Base-by-base conservation (phyloP, 73 alveolate genomes). In the Urostyla sp. region DNA sequence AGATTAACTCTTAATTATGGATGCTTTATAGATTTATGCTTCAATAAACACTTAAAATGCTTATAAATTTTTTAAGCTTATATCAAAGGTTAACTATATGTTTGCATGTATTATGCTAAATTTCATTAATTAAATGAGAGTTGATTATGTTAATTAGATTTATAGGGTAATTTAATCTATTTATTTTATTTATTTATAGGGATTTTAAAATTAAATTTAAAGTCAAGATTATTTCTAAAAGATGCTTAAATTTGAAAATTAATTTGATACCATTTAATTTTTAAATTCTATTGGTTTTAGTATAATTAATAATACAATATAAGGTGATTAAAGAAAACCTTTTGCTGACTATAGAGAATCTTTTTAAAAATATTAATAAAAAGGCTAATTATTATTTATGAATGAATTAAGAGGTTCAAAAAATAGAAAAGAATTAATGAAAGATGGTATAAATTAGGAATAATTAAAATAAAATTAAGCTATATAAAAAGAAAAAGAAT, bases 101-200 rank as follows among this genome's bases (percentile, higher is more conserved):
- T 37, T 16, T n/a, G 43, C 21, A 66, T 66, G 80, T 63, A 15
- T 66, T 30, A 37, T 66, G 63, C 35, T 66, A 1, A 8, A 43
- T 51, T 66, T 66, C 80, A 13, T 66, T 2, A 66, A 66, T 45
- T 49, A 66, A 24, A 40, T 6, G 46, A 66, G 80, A 23, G 20
- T 20, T 20, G 16, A 13, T 7, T 10, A 13, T 10, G 32, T 50
- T 13, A 18, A 50, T 7, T 20, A 50, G 20, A 7, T 50, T 50
- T 13, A 13, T 13, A 50, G 18, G 8, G 63, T 50, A 50, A 40
- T 11, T 50, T 13, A 50, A 30, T 43, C 20, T 15, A 24, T 66
- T 4, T 66, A 27, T 6, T 66, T 18, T 32, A 66, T 8, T 66
- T 8, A 13, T 24, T 37, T 21, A 32, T 43, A 20, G 49, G 5